Percentiles rank a stretch among this genome's conserved stretches.
phyloP scores from a whole-genome alignment of 331 rosid species.

The Malus hybrid region DNA sequence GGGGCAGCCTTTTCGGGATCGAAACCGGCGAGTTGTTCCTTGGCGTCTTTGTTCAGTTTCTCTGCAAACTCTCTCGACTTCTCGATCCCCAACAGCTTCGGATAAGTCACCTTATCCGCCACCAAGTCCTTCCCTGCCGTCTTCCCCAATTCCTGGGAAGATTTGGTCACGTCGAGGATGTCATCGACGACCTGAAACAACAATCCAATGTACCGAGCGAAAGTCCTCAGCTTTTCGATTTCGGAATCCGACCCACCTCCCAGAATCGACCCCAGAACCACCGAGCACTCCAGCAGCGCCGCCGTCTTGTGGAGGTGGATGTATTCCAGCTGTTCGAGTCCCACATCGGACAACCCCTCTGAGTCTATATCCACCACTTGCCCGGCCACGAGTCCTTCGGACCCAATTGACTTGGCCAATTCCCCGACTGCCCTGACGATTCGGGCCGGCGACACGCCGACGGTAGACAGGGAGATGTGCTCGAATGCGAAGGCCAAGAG shows the following conservation, averaged over 20 bases:
- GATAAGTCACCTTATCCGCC: slow-evolving; percentile 77
- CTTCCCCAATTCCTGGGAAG: slow-evolving; percentile 76
- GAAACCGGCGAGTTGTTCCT: slow-evolving; percentile 44
- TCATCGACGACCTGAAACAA: slow-evolving; percentile 92
- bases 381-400: slow-evolving; percentile 69
- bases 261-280: slow-evolving; percentile 62
- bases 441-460: slow-evolving; percentile 30
- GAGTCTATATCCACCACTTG: slow-evolving; percentile 65
- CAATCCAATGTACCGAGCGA: slow-evolving; percentile 56
- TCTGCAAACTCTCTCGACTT: slow-evolving; percentile 64
- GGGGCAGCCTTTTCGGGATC: slow-evolving; percentile 54
- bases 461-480: slow-evolving; percentile 40
- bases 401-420: slow-evolving; percentile 53
- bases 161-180: slow-evolving; percentile 73
- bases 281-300: slow-evolving; percentile 60
- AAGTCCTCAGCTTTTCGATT: slow-evolving; percentile 56
- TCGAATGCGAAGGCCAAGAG: slow-evolving; percentile 62
- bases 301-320: slow-evolving; percentile 82
- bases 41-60: slow-evolving; percentile 45
- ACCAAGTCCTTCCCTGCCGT: slow-evolving; percentile 82
- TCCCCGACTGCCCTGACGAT: slow-evolving; percentile 50
- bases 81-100: slow-evolving; percentile 62
- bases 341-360: slow-evolving; percentile 45
- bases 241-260: slow-evolving; percentile 62
- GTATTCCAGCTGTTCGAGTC: slow-evolving; percentile 51